Percentiles rank a stretch among this genome's conserved stretches.
These are phyloP conservation scores for Penicillium sp. DNA, from an alignment of 2,329 filamentous ascomycete genomes.

Conservation along the genomic window DNA sequence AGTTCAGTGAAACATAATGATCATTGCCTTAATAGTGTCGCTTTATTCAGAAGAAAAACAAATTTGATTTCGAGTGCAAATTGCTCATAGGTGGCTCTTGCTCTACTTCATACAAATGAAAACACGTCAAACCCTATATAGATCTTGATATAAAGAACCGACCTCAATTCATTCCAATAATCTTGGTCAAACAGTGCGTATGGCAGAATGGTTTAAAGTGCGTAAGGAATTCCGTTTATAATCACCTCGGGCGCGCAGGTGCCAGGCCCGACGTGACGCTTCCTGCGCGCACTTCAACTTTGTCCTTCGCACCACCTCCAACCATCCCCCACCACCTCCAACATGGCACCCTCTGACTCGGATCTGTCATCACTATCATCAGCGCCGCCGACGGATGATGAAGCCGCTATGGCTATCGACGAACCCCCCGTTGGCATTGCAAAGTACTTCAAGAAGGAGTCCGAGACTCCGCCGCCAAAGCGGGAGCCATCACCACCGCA, in stretches of 20 bases:
- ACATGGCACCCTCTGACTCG: slow-evolving; percentile 54
- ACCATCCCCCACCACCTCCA: slow-evolving; percentile 21
- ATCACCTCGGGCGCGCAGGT: slow-evolving; percentile 14
- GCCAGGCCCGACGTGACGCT: slow-evolving; percentile 19
- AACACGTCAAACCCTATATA: neutral
- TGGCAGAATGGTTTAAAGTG: neutral
- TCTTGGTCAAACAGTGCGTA: neutral
- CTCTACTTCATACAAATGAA: neutral
- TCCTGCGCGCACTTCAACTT: slow-evolving; percentile 24
- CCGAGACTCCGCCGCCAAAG: slow-evolving; percentile 67
- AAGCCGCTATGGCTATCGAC: slow-evolving; percentile 45
- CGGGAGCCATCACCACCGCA: slow-evolving; percentile 85
- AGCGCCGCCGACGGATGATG: slow-evolving; percentile 60
- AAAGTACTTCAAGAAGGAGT: slow-evolving; percentile 50
- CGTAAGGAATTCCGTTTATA: slow-evolving; percentile 8
- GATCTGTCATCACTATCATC: slow-evolving; percentile 61
- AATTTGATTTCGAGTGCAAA: neutral
- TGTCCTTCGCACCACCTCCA: slow-evolving; percentile 30
- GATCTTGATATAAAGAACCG: neutral
- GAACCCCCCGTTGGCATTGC: slow-evolving; percentile 42
- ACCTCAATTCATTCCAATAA: neutral
- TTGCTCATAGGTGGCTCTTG: neutral
- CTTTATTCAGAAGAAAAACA: neutral
- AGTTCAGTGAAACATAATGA: neutral
- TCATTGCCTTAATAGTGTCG: neutral